Evolutionary conservation across 352 stramenopile genomes (phyloP).

Genomic region (Globisporangium takayamanum): DNA sequence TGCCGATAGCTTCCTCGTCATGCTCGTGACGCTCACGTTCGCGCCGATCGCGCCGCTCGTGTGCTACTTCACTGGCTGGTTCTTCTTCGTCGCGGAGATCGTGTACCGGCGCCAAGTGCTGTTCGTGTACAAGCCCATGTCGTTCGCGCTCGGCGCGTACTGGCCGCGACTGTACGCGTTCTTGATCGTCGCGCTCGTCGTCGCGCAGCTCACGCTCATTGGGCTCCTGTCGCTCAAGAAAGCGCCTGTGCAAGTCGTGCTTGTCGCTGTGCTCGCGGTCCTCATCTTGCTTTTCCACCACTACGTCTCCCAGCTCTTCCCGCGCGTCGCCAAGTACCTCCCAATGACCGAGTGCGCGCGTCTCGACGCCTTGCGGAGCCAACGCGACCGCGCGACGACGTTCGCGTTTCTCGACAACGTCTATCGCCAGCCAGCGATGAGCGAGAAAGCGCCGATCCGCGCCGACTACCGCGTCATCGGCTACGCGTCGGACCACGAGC

Average conservation of each 20-base stretch:
- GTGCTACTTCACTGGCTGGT: conserved; percentile 71
- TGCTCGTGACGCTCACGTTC: conserved; percentile 77
- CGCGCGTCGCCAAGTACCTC: conserved; percentile 49
- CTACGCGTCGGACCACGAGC: conserved; percentile 21
- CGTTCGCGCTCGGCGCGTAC: conserved; percentile 54
- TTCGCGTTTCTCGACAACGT: conserved; percentile 69
- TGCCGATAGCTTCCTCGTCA: conserved; percentile 57
- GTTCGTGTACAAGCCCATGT: conserved; percentile 57
- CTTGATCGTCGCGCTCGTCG: conserved; percentile 60
- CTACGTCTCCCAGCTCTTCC: conserved; percentile 48
- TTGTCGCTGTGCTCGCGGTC: conserved; percentile 23
- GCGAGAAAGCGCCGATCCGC: conserved; percentile 33
- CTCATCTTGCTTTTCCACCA: conserved; percentile 57
- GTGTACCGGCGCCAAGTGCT: conserved; percentile 68
- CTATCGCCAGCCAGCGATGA: conserved; percentile 68
- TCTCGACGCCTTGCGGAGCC: conserved; percentile 35
- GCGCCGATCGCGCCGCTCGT: conserved; percentile 68
- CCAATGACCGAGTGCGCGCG: conserved; percentile 52
- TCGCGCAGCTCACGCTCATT: conserved; percentile 71
- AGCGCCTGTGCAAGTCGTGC: conserved; percentile 16
- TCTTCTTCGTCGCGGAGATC: conserved; percentile 59
- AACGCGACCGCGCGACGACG: conserved; percentile 20
- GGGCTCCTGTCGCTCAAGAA: conserved; percentile 80
- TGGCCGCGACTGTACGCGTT: conserved; percentile 78
- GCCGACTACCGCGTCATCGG: conserved; percentile 58